Evolutionary conservation across 108 stramenopile genomes (phyloP), one percentile per base, ranked within the genome.

Genomic region (Nannochloropsis gaditana): DNA sequence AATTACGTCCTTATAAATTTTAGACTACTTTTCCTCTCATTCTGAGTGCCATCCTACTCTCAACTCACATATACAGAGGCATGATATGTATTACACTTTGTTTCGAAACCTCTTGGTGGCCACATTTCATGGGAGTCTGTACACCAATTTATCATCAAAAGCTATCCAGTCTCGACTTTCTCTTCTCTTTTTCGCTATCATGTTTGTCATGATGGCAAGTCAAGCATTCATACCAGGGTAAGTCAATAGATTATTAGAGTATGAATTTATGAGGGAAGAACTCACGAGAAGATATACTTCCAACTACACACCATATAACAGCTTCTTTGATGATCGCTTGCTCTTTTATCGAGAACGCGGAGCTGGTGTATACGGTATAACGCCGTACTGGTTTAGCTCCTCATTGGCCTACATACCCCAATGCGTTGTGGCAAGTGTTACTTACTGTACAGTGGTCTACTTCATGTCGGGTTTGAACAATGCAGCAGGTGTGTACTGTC

Each of bases 261-360:
- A 31, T 31, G 31, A 31, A 31, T 31, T 31, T 31, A 31, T 31
- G 31, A 31, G 31, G 31, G 31, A 31, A 31, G 31, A 31, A 31
- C 31, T 31, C 31, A 31, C 31, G 31, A 31, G 31, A 31, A 31
- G 31, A 31, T 31, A 31, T 31, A 31, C 31, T 31, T 31, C 31
- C 31, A 31, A 31, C 1, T 31, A 31, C 31, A 31, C 1, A 31
- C 31, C 31, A 31, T 31, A 31, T 5, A 73, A 73, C 59, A 73
- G 45, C 31, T 19, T 43, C 11, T 9, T 31, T 42, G 43, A 42
- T 41, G 42, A 21, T 21, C 43, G 90, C 9, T 82, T 90, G 47
- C 84, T 90, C 41, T 90, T 90, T 89, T 90, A 90, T 87, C 89
- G 89, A n/a, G 90, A 90, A 42, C 87, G 89, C 15, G 89, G 89